Conservation (phyloP, 202 grass and related monocot species). For the Zoysia matrella region DNA sequence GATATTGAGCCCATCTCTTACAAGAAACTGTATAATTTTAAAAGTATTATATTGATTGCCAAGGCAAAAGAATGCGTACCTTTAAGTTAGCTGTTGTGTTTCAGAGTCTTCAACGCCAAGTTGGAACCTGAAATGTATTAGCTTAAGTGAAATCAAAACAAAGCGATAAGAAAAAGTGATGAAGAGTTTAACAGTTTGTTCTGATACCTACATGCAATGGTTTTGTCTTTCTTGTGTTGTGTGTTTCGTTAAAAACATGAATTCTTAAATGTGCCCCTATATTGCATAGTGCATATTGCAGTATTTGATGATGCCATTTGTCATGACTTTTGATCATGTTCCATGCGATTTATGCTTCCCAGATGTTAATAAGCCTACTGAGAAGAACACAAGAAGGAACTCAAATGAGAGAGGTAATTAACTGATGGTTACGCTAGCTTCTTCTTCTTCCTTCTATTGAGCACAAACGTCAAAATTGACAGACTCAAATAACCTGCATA, state of each 20-base stretch:
- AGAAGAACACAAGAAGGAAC: conserved; percentile 33
- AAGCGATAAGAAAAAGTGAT: not conserved
- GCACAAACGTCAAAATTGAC: not conserved
- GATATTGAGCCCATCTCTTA: not conserved
- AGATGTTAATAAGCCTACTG: conserved; percentile 39
- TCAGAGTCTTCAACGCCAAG: conserved; percentile 2
- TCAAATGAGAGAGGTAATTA: conserved; percentile 56
- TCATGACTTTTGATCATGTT: not conserved
- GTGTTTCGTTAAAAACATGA: not conserved
- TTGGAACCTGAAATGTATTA: not conserved
- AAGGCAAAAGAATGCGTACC: not conserved
- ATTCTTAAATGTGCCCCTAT: not conserved
- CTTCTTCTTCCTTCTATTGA: not conserved
- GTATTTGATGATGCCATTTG: not conserved
- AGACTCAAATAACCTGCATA: conserved; percentile 6
- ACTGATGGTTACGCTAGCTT: not conserved
- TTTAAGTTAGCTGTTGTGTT: not conserved
- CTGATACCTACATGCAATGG: not conserved
- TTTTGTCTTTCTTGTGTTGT: not conserved
- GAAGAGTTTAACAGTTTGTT: not conserved
- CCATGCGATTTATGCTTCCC: conserved; percentile 3
- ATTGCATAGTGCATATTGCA: not conserved
- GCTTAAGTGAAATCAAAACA: not conserved
- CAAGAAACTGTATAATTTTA: not conserved
- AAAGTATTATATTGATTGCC: not conserved